phyloP scores from a whole-genome alignment of 2,329 filamentous ascomycete species.

The Celoporthe dispersa region DNA sequence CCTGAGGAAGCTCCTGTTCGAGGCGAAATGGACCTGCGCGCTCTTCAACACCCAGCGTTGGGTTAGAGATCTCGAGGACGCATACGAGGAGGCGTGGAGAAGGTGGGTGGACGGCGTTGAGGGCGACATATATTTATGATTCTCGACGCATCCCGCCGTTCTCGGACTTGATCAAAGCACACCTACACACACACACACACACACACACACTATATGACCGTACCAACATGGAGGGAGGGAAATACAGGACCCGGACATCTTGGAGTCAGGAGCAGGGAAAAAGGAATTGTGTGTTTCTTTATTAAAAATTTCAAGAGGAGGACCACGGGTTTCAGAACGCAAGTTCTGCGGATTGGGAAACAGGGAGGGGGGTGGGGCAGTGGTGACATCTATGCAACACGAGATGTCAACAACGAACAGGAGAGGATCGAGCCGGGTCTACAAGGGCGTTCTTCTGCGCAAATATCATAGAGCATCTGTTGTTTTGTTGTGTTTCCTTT shows the following conservation, averaged over 20 bases:
- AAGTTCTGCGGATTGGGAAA: conserved; percentile 19
- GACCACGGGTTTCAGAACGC: conserved; percentile 19
- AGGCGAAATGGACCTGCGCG: conserved; percentile 81
- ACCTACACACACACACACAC: background rate
- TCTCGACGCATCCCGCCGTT: background rate
- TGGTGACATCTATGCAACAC: background rate
- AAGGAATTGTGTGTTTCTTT: background rate
- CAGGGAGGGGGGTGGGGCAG: background rate
- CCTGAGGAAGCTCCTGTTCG: conserved; percentile 80
- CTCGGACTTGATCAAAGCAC: background rate
- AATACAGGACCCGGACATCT: background rate
- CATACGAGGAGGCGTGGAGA: conserved; percentile 87
- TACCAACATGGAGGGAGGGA: background rate
- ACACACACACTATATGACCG: background rate
- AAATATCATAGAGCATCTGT: conserved; percentile 6
- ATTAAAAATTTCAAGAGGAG: conserved; percentile 9
- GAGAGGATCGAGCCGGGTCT: background rate
- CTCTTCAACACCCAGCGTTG: conserved; percentile 91
- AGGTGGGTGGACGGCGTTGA: conserved; percentile 84
- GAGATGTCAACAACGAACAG: conserved; percentile 7
- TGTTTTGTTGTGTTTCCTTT: background rate
- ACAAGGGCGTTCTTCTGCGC: background rate
- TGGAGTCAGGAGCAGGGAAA: conserved; percentile 11
- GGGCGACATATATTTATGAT: conserved; percentile 85
- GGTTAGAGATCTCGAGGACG: conserved; percentile 86